Percentiles rank a stretch among this genome's conserved stretches.
These are phyloP conservation scores for Sugiyamaella americana DNA, from an alignment of 805 yeast genomes.

Conservation along the genomic window DNA sequence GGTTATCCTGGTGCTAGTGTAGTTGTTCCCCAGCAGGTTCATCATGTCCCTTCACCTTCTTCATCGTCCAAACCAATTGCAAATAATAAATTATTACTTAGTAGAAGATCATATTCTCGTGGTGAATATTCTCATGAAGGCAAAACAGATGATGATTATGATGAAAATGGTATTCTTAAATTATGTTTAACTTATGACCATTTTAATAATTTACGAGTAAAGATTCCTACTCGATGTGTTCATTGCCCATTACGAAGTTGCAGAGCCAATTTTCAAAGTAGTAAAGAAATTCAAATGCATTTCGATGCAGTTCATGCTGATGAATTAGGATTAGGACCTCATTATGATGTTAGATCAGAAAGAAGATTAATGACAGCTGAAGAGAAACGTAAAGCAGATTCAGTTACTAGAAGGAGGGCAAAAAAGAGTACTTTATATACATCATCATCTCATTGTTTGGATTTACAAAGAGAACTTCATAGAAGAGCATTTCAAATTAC, in stretches of 20 bases:
- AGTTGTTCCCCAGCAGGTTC: not conserved
- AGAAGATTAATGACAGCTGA: not conserved
- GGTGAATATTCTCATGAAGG: not conserved
- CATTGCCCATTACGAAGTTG: not conserved
- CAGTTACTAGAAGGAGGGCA: not conserved
- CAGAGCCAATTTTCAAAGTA: not conserved
- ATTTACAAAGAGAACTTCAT: not conserved
- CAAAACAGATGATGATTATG: not conserved
- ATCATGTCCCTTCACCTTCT: not conserved
- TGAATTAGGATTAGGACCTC: not conserved
- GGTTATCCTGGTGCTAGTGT: not conserved
- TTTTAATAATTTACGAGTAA: not conserved
- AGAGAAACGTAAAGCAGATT: not conserved
- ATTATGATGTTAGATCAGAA: not conserved
- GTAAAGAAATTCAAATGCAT: not conserved
- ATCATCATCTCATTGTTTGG: not conserved
- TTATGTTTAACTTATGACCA: not conserved
- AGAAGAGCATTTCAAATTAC: not conserved
- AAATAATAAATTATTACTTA: too few species aligned
- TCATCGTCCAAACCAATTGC: not conserved
- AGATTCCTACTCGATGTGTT: not conserved
- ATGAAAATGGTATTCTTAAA: not conserved
- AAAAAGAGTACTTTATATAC: not conserved
- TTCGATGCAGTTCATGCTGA: not conserved
- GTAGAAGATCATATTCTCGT: not conserved